A percentile compares a stretch with the other conserved stretches of the same genome.
phyloP scores from a whole-genome alignment of 352 stramenopile species.

The Phytophthora tubulina region DNA sequence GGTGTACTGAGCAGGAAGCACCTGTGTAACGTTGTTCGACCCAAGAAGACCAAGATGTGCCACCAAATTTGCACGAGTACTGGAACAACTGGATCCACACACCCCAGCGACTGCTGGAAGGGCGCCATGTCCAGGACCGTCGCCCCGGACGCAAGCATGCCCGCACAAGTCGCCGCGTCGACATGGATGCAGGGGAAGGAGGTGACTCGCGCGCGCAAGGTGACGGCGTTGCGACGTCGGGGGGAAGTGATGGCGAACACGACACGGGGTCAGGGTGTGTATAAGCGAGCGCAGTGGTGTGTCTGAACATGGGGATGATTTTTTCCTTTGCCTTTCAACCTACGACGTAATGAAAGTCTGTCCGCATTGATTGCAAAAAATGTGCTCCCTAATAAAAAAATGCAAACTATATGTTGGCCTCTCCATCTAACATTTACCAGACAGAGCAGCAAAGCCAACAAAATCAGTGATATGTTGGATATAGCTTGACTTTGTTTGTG shows the following conservation, averaged over 20 bases:
- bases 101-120: neutral
- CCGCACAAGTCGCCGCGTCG: neutral
- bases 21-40: neutral
- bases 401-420: neutral
- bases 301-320: too few species aligned
- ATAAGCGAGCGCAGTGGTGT: too few species aligned
- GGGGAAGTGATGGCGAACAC: neutral
- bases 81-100: neutral
- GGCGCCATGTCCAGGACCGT: neutral
- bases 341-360: too few species aligned
- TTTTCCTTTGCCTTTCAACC: neutral
- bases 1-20: neutral
- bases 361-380: neutral
- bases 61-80: neutral
- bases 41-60: neutral
- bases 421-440: neutral
- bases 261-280: too few species aligned
- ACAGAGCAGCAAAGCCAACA: neutral
- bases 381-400: neutral
- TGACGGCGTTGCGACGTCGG: too few species aligned
- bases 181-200: neutral
- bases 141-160: neutral
- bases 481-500: neutral
- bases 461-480: neutral
- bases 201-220: too few species aligned